phyloP scores from a whole-genome alignment of 2,329 filamentous ascomycete genomes.

The Neonectria sp. region DNA sequence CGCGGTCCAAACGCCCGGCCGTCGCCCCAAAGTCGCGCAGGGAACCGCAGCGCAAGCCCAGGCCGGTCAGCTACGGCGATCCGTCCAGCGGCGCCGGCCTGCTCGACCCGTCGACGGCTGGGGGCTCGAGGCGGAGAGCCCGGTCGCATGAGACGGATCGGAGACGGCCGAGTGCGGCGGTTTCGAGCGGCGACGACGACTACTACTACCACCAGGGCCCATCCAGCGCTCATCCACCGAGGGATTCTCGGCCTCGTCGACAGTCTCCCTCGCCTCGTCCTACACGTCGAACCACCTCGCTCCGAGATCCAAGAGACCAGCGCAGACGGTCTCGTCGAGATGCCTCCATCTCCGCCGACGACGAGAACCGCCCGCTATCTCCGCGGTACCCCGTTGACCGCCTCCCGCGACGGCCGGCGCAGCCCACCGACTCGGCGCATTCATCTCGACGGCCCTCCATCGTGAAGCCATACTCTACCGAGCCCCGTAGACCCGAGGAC shows the following conservation, averaged over 20 bases:
- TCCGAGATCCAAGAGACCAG: slow-evolving; percentile 12
- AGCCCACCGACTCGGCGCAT: slow-evolving; percentile 2
- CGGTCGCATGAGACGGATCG: slow-evolving; percentile 41
- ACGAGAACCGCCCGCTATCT: slow-evolving; percentile 38
- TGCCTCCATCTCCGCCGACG: slow-evolving; percentile 43
- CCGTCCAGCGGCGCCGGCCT: not conserved
- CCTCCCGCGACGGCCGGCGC: slow-evolving; percentile 11
- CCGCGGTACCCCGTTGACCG: slow-evolving; percentile 27
- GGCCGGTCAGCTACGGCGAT: slow-evolving; percentile 34
- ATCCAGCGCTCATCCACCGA: slow-evolving; percentile 13
- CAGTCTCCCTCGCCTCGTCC: slow-evolving; percentile 37
- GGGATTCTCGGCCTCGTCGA: slow-evolving; percentile 21
- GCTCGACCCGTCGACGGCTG: slow-evolving; percentile 27
- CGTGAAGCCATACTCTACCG: slow-evolving; percentile 35
- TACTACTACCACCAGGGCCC: slow-evolving; percentile 32
- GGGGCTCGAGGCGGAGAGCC: slow-evolving; percentile 29
- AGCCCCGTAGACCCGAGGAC: slow-evolving; percentile 32
- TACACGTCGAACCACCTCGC: not conserved
- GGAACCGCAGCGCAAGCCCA: slow-evolving; percentile 18
- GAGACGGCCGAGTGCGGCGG: slow-evolving; percentile 25
- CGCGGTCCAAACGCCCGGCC: slow-evolving; percentile 33
- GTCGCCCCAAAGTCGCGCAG: slow-evolving; percentile 28
- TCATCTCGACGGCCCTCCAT: slow-evolving; percentile 29
- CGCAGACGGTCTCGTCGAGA: slow-evolving; percentile 40
- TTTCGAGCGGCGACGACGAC: slow-evolving; percentile 26